These are phyloP conservation scores for Pseudogymnoascus sp. DNA, from an alignment of 2,329 filamentous ascomycete species.

Conservation along the genomic window DNA sequence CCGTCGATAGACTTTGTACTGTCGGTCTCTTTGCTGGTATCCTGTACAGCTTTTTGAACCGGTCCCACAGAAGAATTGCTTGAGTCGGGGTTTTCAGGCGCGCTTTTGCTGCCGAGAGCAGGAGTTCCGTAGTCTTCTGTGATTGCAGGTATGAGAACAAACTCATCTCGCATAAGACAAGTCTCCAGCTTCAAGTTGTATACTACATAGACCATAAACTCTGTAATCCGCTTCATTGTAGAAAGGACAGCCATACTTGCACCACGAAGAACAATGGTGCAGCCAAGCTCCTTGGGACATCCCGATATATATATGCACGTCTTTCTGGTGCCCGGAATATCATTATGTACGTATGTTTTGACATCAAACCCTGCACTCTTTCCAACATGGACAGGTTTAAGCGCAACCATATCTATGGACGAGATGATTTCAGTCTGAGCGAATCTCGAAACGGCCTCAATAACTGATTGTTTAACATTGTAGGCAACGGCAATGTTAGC, in stretches of 20 bases:
- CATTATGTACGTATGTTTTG: conserved; percentile 82
- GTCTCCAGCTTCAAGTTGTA: conserved; percentile 97
- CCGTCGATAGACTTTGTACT: background rate
- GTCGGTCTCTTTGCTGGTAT: background rate
- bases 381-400: conserved; percentile 66
- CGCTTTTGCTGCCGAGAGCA: background rate
- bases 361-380: conserved; percentile 84
- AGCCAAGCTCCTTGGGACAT: conserved; percentile 81
- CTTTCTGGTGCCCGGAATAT: conserved; percentile 67
- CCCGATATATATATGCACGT: conserved; percentile 94
- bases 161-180: conserved; percentile 86
- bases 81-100: background rate
- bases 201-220: conserved; percentile 98
- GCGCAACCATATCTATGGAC: conserved; percentile 83
- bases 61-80: conserved; percentile 20
- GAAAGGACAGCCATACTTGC: conserved; percentile 61
- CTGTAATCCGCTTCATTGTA: conserved; percentile 84
- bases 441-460: conserved; percentile 88
- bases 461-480: conserved; percentile 92
- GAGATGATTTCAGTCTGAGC: conserved; percentile 89
- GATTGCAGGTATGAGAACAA: conserved; percentile 67
- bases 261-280: conserved; percentile 86
- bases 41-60: background rate
- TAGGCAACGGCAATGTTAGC: conserved; percentile 89
- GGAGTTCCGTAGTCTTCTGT: conserved; percentile 36